Base-by-base conservation (phyloP, 768 basidiomycete species). In the Podaxis mareebaensis region DNA sequence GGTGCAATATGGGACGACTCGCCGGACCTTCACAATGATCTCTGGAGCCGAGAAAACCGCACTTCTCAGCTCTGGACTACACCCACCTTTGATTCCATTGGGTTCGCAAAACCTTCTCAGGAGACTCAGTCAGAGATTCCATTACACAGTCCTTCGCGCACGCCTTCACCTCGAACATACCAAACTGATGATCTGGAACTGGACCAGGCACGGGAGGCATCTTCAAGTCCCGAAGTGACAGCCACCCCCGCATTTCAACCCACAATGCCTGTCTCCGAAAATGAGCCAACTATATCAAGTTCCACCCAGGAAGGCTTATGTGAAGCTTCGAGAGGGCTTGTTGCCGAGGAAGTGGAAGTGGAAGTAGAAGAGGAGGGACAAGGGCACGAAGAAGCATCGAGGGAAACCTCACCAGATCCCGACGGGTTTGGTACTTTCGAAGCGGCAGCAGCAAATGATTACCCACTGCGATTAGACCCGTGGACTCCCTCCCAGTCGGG, bases 351-450 rank as follows among this genome's bases (percentile, higher is more conserved):
- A n/a, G n/a, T 44, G n/a, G 13, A 13, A n/a, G 11, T 8, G 15
- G 42, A 44, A 44, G 13, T 12, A 11, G 22, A n/a, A 49, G 22
- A 24, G 24, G 49, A 51, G 11, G 22, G 22, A 28, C 11, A 24
- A 26, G 13, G 42, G 30, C 28, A 48, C 17, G 53, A 39, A 61
- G 48, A 33, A 26, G 33, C 12, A 38, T 26, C 38, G 13, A 51
- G 28, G 15, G 54, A 51, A 8, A 62, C 67, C 24, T 72, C 73
- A 24, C 76, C 71, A 51, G 86, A 81, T 67, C 78, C 80, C n/a
- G 86, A 86, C 70, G 78, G 73, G 3, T 87, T 87, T 68, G 84
- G 86, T 17, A 80, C 83, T 3, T 90, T 90, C 64, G 72, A 75
- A n/a, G 70, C 8, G 33, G 33, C 53, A 39, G 70, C 66, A 28